phyloP scores from a whole-genome alignment of 2,329 filamentous ascomycete genomes.

The Cryphonectria parasitica region DNA sequence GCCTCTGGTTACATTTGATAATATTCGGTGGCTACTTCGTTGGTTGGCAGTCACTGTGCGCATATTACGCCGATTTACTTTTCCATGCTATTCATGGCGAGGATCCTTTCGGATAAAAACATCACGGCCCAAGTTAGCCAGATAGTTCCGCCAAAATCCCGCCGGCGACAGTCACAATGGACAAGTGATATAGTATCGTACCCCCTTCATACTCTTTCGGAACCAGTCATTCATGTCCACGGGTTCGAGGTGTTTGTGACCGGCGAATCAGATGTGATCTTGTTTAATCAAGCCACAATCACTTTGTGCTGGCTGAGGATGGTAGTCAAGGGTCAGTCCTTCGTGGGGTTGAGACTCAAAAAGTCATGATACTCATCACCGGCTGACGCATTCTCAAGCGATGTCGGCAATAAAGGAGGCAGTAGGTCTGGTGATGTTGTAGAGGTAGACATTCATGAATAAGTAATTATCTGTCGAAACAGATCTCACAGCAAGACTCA shows the following conservation, averaged over 20 bases:
- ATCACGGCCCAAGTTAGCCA: not conserved
- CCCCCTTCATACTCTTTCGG: not conserved
- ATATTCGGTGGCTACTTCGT: not conserved
- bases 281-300: not conserved
- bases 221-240: not conserved
- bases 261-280: not conserved
- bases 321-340: not conserved
- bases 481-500: too few species aligned
- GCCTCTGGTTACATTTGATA: not conserved
- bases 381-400: not conserved
- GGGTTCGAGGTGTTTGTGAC: not conserved
- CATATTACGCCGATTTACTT: not conserved
- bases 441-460: too few species aligned
- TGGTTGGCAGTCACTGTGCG: not conserved
- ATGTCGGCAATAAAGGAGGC: not conserved
- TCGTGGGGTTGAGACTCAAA: not conserved
- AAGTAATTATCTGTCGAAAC: too few species aligned
- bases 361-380: not conserved
- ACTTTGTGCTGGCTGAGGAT: not conserved
- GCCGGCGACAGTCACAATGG: not conserved
- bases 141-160: constrained; percentile 3
- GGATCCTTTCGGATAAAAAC: not conserved
- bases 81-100: not conserved
- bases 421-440: too few species aligned
- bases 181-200: not conserved